Conservation (phyloP, 2,329 filamentous ascomycete species). For the Coleophoma cylindrospora region DNA sequence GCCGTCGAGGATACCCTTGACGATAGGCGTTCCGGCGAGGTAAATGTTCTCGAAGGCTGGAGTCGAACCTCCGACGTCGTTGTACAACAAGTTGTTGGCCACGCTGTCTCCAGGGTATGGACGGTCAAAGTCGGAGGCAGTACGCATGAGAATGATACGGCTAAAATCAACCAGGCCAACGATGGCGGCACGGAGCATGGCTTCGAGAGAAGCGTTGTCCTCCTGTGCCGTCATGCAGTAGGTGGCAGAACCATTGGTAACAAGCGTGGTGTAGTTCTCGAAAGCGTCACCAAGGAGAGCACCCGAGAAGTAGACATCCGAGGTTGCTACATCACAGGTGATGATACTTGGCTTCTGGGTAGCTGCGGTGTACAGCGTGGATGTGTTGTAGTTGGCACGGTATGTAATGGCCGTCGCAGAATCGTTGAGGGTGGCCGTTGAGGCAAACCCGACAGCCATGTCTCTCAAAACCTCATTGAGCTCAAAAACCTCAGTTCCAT, state of each 20-base stretch:
- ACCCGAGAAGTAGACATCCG: constrained; percentile 68
- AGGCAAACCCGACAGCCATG: constrained; percentile 44
- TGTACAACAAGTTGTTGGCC: constrained; percentile 53
- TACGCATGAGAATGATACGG: constrained; percentile 63
- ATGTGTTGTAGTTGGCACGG: constrained; percentile 46
- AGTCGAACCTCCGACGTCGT: constrained; percentile 57
- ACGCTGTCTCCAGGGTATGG: constrained; percentile 53
- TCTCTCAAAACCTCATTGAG: constrained; percentile 54
- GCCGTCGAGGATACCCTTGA: constrained; percentile 48
- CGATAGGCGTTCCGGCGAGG: constrained; percentile 58
- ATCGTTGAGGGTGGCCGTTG: constrained; percentile 47
- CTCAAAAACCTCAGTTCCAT: constrained; percentile 68
- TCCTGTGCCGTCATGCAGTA: constrained; percentile 73
- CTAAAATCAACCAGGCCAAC: constrained; percentile 58
- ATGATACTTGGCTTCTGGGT: constrained; percentile 48
- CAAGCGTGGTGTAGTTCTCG: constrained; percentile 55
- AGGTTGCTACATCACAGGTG: constrained; percentile 64
- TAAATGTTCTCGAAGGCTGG: constrained; percentile 64
- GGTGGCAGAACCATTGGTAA: constrained; percentile 62
- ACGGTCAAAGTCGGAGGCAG: constrained; percentile 67
- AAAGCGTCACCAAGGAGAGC: constrained; percentile 56
- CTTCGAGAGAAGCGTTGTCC: constrained; percentile 65
- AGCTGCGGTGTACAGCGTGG: constrained; percentile 34
- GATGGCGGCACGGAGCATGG: constrained; percentile 53
- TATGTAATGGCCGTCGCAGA: constrained; percentile 43